Percentiles rank a stretch among this genome's conserved stretches.
Evolutionary conservation across 2,329 filamentous ascomycete species (phyloP).

Genomic region (Calonectria multiphialidica): DNA sequence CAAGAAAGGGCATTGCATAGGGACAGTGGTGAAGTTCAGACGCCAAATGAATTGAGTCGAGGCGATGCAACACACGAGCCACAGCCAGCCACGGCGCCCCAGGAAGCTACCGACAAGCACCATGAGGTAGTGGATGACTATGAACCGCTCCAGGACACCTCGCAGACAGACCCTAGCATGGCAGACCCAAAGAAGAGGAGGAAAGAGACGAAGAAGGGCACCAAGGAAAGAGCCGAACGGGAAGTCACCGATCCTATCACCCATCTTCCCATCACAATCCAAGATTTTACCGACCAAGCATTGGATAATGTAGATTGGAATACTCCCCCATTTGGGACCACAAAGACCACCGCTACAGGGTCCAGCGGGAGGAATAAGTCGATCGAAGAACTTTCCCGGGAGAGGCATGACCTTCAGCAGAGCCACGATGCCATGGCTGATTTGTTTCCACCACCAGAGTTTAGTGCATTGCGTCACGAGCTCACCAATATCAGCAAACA

Average conservation of each 20-base stretch:
- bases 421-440: slow-evolving; percentile 56
- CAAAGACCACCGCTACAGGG: slow-evolving; percentile 54
- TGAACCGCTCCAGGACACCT: slow-evolving; percentile 48
- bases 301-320: slow-evolving; percentile 54
- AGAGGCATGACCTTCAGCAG: slow-evolving; percentile 51
- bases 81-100: slow-evolving; percentile 23
- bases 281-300: slow-evolving; percentile 76
- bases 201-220: slow-evolving; percentile 60
- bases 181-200: slow-evolving; percentile 60
- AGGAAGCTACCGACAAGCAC: slow-evolving; percentile 22
- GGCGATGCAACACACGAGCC: background rate
- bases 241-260: slow-evolving; percentile 81
- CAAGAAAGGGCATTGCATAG: slow-evolving; percentile 52
- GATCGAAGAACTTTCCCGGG: slow-evolving; percentile 50
- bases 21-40: slow-evolving; percentile 33
- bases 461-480: slow-evolving; percentile 54
- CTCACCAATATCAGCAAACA: slow-evolving; percentile 47
- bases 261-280: slow-evolving; percentile 75
- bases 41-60: background rate
- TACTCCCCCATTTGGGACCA: slow-evolving; percentile 49
- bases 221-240: slow-evolving; percentile 60
- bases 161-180: slow-evolving; percentile 50
- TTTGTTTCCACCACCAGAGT: slow-evolving; percentile 62
- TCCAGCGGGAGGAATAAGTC: slow-evolving; percentile 54
- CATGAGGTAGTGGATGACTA: slow-evolving; percentile 24